Percentiles rank a stretch among this genome's conserved stretches.
phyloP scores from a whole-genome alignment of 805 yeast species.

The Pichia scutulata region DNA sequence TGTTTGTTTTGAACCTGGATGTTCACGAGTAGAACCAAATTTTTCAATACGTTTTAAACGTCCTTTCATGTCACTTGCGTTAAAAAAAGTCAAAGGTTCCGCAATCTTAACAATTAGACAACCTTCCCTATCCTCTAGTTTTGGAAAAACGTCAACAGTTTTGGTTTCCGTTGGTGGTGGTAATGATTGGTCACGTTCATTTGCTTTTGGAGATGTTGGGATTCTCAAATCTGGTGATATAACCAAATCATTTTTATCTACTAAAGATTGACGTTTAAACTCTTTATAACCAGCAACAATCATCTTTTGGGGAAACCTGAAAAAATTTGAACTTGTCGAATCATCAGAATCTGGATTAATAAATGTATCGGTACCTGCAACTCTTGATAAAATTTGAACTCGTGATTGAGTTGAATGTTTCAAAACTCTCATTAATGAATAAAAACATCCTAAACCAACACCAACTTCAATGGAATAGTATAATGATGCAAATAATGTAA shows the following conservation, averaged over 20 bases:
- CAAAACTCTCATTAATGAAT: conserved; percentile 71
- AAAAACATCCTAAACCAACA: conserved; percentile 76
- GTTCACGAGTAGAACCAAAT: conserved; percentile 66
- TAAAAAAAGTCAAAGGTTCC: conserved; percentile 84
- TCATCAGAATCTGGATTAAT: conserved; percentile 59
- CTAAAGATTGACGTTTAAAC: conserved; percentile 16
- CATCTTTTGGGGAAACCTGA: conserved; percentile 12
- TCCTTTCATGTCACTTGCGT: conserved; percentile 66
- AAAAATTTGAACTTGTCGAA: conserved; percentile 7
- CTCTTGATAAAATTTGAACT: conserved; percentile 72
- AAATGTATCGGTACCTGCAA: conserved; percentile 53
- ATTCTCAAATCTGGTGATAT: neutral
- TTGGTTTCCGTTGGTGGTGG: conserved; percentile 1
- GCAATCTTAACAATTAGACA: conserved; percentile 75
- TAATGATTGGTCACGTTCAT: neutral
- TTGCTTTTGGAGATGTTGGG: neutral
- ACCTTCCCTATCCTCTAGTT: conserved; percentile 50
- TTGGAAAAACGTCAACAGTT: conserved; percentile 10
- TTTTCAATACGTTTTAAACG: conserved; percentile 63
- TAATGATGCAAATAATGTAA: conserved; percentile 58
- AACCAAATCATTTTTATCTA: neutral
- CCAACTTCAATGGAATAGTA: conserved; percentile 84
- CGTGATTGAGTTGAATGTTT: conserved; percentile 75
- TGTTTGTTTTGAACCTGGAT: conserved; percentile 46
- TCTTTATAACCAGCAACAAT: conserved; percentile 24